These are phyloP conservation scores for Aspergillus eucalypticola DNA, from an alignment of 2,329 filamentous ascomycete species.

Conservation along the genomic window DNA sequence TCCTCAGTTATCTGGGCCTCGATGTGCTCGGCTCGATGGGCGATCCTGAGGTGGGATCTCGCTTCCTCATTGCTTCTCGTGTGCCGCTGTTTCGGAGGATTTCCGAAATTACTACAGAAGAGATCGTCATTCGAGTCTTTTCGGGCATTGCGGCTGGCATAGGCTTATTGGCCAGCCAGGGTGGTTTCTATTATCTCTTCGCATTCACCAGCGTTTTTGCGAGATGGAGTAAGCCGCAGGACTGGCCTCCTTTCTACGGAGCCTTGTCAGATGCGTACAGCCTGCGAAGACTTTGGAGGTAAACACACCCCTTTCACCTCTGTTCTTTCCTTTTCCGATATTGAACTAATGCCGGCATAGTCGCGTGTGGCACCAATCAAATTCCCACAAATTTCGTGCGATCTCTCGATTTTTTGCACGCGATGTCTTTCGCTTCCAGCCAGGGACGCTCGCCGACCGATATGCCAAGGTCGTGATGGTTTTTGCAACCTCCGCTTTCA, in stretches of 20 bases:
- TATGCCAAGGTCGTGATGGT: slow-evolving; percentile 1
- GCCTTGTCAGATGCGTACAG: slow-evolving; percentile 5
- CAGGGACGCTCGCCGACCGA: neutral
- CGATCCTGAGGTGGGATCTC: neutral
- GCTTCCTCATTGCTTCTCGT: neutral
- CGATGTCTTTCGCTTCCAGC: neutral
- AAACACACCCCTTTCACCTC: neutral
- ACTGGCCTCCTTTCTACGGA: slow-evolving; percentile 12
- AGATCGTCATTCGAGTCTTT: neutral
- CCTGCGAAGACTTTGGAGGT: slow-evolving; percentile 10
- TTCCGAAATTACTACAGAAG: neutral
- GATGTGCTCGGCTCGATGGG: neutral
- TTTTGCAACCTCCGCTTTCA: slow-evolving; percentile 6
- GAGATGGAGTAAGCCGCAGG: neutral
- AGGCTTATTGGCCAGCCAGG: slow-evolving; percentile 5
- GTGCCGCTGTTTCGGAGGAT: neutral
- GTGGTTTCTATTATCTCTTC: neutral
- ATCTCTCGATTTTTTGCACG: neutral
- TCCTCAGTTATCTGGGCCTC: slow-evolving; percentile 1
- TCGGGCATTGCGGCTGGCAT: neutral
- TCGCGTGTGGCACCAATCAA: slow-evolving; percentile 12
- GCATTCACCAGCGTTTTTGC: neutral
- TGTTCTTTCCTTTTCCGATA: neutral
- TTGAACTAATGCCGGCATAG: neutral
- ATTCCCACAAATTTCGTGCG: slow-evolving; percentile 8